Evolutionary conservation across 2,329 filamentous ascomycete genomes (phyloP).

Genomic region (Trichoderma simmonsii): DNA sequence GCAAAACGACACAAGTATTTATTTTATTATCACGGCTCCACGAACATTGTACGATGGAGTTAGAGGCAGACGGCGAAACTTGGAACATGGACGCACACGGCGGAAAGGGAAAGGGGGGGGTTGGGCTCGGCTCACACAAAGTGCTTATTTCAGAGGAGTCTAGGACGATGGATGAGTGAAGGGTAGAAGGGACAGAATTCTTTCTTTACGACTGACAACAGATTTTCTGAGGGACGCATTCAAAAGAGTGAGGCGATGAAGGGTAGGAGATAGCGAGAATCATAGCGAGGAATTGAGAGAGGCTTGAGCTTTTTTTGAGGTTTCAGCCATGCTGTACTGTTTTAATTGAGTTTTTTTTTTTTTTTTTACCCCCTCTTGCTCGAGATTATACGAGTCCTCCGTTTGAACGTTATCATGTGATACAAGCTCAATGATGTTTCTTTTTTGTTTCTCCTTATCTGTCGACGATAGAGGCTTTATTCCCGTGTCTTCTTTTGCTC

Average conservation of each 20-base stretch:
- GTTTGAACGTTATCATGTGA: neutral
- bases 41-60: conserved; percentile 16
- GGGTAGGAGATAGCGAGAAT: neutral
- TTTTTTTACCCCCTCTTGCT: neutral
- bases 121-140: neutral
- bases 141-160: conserved; percentile 5
- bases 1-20: neutral
- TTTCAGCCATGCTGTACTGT: neutral
- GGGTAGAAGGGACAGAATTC: neutral
- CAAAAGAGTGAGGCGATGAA: neutral
- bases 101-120: neutral
- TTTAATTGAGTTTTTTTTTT: neutral
- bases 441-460: neutral
- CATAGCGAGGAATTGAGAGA: conserved; percentile 4
- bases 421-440: neutral
- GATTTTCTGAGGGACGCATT: neutral
- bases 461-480: neutral
- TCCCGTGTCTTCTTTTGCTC: neutral
- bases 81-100: conserved; percentile 5
- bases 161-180: neutral
- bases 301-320: neutral
- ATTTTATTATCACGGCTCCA: conserved; percentile 11
- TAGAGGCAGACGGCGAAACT: conserved; percentile 6
- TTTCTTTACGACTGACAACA: neutral
- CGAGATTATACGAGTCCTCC: neutral